A percentile compares a stretch with the other conserved stretches of the same genome.
These are phyloP conservation scores for Apiotrichum laibachii DNA, from an alignment of 1,284 basidiomycete species.

Conservation along the genomic window DNA sequence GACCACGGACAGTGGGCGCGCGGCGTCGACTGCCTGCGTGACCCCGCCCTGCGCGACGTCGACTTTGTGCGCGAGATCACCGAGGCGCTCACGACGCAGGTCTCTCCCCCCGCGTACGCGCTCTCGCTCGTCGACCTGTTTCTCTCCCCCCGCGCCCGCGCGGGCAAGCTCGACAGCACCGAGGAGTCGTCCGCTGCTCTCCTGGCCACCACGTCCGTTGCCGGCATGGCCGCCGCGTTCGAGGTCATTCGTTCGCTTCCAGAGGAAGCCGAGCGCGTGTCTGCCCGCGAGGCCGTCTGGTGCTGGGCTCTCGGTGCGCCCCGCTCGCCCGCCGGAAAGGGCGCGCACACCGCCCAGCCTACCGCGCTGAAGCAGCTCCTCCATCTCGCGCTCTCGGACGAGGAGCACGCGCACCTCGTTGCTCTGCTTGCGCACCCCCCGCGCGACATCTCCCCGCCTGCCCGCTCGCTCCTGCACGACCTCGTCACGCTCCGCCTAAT, in stretches of 20 bases:
- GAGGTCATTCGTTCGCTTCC: constrained; percentile 22
- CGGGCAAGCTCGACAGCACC: constrained; percentile 2
- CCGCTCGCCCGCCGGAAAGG: constrained; percentile 26
- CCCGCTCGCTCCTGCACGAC: constrained; percentile 67
- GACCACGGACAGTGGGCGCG: constrained; percentile 41
- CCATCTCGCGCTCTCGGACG: constrained; percentile 40
- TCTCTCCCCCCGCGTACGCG: constrained; percentile 32
- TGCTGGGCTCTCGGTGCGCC: constrained; percentile 42
- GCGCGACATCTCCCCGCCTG: constrained; percentile 53
- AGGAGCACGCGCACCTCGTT: constrained; percentile 42
- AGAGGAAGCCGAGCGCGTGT: constrained; percentile 12
- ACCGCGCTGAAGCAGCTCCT: constrained; percentile 36
- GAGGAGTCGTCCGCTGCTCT: constrained; percentile 28
- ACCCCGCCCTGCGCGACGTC: constrained; percentile 39
- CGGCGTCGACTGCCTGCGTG: constrained; percentile 26
- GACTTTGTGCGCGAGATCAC: constrained; percentile 43
- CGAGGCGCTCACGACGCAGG: constrained; percentile 30
- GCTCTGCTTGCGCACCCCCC: constrained; percentile 52
- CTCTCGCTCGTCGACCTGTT: constrained; percentile 32
- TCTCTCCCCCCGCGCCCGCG: constrained; percentile 17
- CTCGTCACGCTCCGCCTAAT: constrained; percentile 75
- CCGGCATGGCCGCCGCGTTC: constrained; percentile 31
- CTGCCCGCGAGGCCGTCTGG: constrained; percentile 35
- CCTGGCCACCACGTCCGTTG: constrained; percentile 26
- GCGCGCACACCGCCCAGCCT: constrained; percentile 29